These are phyloP conservation scores for Vanilla planifolia DNA, from an alignment of 106 monocot species.

Conservation along the genomic window DNA sequence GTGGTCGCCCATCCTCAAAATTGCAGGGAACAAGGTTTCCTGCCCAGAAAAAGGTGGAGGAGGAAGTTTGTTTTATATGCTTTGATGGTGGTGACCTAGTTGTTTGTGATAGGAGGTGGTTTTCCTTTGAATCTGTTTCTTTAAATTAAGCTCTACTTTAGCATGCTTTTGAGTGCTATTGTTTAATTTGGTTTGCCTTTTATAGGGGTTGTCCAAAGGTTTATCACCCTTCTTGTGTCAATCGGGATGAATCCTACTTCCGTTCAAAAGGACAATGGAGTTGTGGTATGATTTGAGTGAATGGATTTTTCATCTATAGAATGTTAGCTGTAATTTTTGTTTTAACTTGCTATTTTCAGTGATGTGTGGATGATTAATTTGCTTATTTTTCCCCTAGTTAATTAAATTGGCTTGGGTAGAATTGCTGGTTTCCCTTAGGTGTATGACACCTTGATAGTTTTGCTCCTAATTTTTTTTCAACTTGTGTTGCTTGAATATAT, in stretches of 20 bases:
- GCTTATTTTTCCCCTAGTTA: neutral
- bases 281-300: slow-evolving; percentile 46
- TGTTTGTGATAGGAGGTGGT: slow-evolving; percentile 57
- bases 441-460: too few relatives aligned
- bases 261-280: slow-evolving; percentile 79
- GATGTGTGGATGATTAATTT: neutral
- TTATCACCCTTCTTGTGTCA: slow-evolving; percentile 88
- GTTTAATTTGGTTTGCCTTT: slow-evolving; percentile 16
- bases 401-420: neutral
- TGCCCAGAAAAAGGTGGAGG: slow-evolving; percentile 33
- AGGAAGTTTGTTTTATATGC: slow-evolving; percentile 58
- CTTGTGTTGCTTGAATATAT: too few relatives aligned
- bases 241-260: slow-evolving; percentile 83
- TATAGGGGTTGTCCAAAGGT: slow-evolving; percentile 85
- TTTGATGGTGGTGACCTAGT: slow-evolving; percentile 68
- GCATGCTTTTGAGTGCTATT: neutral
- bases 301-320: neutral
- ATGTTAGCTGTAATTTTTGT: neutral
- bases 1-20: slow-evolving; percentile 13
- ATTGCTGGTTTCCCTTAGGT: neutral
- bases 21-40: slow-evolving; percentile 5
- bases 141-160: neutral
- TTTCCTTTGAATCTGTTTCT: neutral
- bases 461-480: too few relatives aligned
- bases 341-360: neutral